These are phyloP conservation scores for Leishmania amazonensis DNA, from an alignment of 208 protist species.

Conservation along the genomic window DNA sequence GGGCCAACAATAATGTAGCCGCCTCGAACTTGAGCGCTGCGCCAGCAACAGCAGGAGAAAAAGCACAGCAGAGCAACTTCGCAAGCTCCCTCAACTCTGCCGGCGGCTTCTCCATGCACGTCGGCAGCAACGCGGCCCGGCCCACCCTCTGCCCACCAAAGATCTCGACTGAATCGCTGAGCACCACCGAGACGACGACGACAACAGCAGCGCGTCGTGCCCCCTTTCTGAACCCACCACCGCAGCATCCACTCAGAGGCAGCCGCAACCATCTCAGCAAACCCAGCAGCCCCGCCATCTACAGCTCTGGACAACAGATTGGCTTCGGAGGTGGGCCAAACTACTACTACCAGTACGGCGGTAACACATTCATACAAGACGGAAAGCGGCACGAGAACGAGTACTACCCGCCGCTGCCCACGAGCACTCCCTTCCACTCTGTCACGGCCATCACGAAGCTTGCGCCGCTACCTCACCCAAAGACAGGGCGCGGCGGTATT, in stretches of 20 bases:
- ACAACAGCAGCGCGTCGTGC: not conserved
- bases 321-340: constrained; percentile 3
- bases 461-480: constrained; percentile 24
- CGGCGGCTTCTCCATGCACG: not conserved
- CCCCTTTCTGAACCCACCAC: not conserved
- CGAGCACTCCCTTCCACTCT: constrained; percentile 15
- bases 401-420: constrained; percentile 47
- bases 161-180: not conserved
- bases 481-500: constrained; percentile 20
- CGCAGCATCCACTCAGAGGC: not conserved
- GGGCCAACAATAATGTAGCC: not conserved
- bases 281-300: not conserved
- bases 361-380: constrained; percentile 54
- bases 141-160: not conserved
- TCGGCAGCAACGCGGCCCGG: not conserved
- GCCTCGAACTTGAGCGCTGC: not conserved
- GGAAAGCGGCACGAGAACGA: constrained; percentile 47
- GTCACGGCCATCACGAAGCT: constrained; percentile 11
- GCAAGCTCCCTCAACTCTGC: not conserved
- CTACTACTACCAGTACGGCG: constrained; percentile 43
- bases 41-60: not conserved
- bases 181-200: not conserved
- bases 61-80: not conserved
- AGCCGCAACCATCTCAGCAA: not conserved
- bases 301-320: not conserved